Percentiles rank a stretch among this genome's conserved stretches.
Evolutionary conservation across 805 yeast species (phyloP).

Genomic region (Tetrapisispora namnaoensis): DNA sequence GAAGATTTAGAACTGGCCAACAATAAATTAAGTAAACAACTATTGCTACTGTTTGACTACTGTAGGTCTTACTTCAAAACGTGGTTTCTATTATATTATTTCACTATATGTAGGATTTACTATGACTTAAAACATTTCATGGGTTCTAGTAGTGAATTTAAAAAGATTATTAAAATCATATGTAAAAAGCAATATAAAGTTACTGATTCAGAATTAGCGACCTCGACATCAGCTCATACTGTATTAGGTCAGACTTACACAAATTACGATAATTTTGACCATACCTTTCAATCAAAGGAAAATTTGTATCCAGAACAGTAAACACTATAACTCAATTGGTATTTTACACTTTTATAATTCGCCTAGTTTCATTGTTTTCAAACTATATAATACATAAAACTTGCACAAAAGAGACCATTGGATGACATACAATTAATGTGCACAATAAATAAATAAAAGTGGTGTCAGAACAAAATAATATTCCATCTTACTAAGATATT

Average conservation of each 20-base stretch:
- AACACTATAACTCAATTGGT: background rate
- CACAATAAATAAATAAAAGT: too few relatives aligned
- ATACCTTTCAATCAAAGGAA: background rate
- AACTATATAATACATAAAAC: background rate
- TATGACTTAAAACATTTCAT: slow-evolving; percentile 13
- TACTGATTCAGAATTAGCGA: background rate
- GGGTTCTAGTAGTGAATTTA: slow-evolving; percentile 11
- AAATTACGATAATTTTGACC: background rate
- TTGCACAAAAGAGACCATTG: background rate
- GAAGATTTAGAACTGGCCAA: slow-evolving; percentile 13
- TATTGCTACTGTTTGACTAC: slow-evolving; percentile 7
- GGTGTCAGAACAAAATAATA: too few relatives aligned
- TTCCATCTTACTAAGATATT: too few relatives aligned
- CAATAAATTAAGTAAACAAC: slow-evolving; percentile 9
- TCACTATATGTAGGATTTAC: slow-evolving; percentile 13
- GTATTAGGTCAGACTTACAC: background rate
- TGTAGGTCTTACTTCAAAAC: slow-evolving; percentile 7
- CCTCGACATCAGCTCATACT: background rate
- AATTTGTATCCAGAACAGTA: background rate
- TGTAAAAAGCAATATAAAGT: background rate
- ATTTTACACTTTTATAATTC: background rate
- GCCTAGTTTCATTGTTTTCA: background rate
- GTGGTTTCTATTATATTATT: slow-evolving; percentile 17
- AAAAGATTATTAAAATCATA: slow-evolving; percentile 5
- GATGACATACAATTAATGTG: background rate